phyloP scores from a whole-genome alignment of 164 flowering plant genomes.

The Berberis thunbergii region DNA sequence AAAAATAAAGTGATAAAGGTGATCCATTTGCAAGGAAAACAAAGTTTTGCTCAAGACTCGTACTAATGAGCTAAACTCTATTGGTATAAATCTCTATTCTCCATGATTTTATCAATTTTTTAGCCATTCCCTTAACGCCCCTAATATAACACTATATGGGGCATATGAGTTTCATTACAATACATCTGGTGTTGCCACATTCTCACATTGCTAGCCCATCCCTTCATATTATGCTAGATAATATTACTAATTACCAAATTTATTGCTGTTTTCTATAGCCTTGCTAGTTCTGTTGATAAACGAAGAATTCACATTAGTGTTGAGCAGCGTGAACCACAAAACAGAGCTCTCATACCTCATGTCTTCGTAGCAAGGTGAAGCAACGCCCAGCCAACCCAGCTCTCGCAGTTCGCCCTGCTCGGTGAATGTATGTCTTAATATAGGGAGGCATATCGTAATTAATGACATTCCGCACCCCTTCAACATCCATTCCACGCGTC shows the following conservation, averaged over 20 bases:
- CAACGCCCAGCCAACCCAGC: constrained; percentile 81
- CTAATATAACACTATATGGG: neutral
- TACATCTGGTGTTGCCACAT: neutral
- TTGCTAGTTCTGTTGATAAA: neutral
- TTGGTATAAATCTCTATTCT: neutral
- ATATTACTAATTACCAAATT: no score
- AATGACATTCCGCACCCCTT: constrained; percentile 70
- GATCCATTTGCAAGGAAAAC: neutral
- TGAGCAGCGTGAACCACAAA: neutral
- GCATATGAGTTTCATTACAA: neutral
- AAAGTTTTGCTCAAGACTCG: neutral
- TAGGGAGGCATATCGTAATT: constrained; percentile 77
- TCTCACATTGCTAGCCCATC: neutral
- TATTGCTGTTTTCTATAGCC: no score
- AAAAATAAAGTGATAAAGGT: neutral
- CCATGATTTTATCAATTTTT: neutral
- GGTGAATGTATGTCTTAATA: constrained; percentile 76
- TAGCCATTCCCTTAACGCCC: no score
- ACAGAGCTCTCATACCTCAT: constrained; percentile 41
- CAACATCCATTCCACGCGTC: constrained; percentile 98
- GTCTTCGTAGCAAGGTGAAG: constrained; percentile 60
- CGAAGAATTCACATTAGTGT: neutral
- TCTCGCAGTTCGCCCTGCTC: constrained; percentile 95
- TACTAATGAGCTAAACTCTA: neutral
- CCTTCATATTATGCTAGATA: no score